Base-by-base conservation (phyloP, 1,284 basidiomycete genomes). In the Boletus calvinii region DNA sequence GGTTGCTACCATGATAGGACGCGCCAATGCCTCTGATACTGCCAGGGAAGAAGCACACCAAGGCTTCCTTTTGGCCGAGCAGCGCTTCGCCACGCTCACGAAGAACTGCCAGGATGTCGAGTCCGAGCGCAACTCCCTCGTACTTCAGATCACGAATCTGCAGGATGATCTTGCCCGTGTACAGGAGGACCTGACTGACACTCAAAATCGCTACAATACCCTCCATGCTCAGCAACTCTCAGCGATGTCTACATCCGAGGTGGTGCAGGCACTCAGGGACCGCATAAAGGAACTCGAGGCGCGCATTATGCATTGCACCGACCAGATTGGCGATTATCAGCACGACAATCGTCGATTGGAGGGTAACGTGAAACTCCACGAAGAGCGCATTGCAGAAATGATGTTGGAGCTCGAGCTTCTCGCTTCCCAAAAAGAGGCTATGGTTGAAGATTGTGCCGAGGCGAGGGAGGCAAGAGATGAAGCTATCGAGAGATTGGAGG, bases 361-460 rank as follows among this genome's bases (percentile, higher is more conserved):
- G 68, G 83, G 81, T 43, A 90, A 90, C 58, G 61, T 86, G 50
- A 74, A 76, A 51, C 68, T 90, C 31, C 83, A 87, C 52, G 87
- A 91, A 62, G 88, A 90, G 31, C 76, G 86, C 10, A 67, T 89
- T 26, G 68, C 63, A 8, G 88, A 90, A 71, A 78, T 87, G 77
- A 81, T 77, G 2, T 67, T 64, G 11, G 88, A 90, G 60, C 67
- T 88, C 54, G 88, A 89, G 60, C 77, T 78, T 48, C 71, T 83
- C 51, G 74, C 71, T 30, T 76, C 80, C 2, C 78, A 88, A 71
- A 87, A 85, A 65, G 79, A 79, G 45, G 84, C 86, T 3, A 88
- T 90, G 85, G 79, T 91, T 0, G 87, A 90, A 58, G 88, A 90
- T 62, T 90, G 88, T 60, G 81, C 82, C 11, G 82, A 83, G 53